Percentiles rank a stretch among this genome's conserved stretches.
Evolutionary conservation across 441 rosid genomes (phyloP).

Genomic region (Brassica hybrid): DNA sequence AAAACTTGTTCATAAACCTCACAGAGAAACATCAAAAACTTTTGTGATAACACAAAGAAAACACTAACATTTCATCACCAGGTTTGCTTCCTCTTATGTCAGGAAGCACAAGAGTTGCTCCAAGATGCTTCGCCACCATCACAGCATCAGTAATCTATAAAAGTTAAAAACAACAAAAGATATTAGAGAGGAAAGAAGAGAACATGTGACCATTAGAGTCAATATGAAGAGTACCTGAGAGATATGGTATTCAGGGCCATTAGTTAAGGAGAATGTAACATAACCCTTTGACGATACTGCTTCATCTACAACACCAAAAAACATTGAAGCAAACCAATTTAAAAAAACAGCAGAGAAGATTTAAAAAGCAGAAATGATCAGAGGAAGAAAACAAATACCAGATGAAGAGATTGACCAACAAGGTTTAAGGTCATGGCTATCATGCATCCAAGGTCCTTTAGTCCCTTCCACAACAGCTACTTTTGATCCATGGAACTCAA

Average conservation of each 20-base stretch:
- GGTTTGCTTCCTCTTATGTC: slow-evolving; percentile 94
- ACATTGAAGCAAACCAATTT: neutral
- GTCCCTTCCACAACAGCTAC: slow-evolving; percentile 49
- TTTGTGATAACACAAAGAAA: no score
- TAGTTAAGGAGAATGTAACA: slow-evolving; percentile 86
- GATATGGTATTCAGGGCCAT: slow-evolving; percentile 96
- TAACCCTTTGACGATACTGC: slow-evolving; percentile 19
- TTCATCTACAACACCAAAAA: no score
- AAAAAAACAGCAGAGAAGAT: neutral
- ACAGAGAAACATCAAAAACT: no score
- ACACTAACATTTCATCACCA: slow-evolving; percentile 90
- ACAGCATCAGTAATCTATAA: slow-evolving; percentile 86
- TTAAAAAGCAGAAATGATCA: neutral
- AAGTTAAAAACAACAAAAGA: no score
- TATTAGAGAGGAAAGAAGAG: slow-evolving; percentile 6
- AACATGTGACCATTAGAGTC: neutral
- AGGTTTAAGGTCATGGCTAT: slow-evolving; percentile 60
- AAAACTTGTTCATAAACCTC: neutral
- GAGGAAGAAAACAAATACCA: slow-evolving; percentile 44
- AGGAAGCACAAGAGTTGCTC: slow-evolving; percentile 86
- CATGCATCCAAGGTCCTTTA: slow-evolving; percentile 84
- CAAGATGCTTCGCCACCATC: slow-evolving; percentile 75
- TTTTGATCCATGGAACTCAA: slow-evolving; percentile 57
- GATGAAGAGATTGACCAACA: slow-evolving; percentile 69
- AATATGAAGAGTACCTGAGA: slow-evolving; percentile 72